Evolutionary conservation across 257 asterid genomes (phyloP).

Genomic region (Voacanga thouarsii): DNA sequence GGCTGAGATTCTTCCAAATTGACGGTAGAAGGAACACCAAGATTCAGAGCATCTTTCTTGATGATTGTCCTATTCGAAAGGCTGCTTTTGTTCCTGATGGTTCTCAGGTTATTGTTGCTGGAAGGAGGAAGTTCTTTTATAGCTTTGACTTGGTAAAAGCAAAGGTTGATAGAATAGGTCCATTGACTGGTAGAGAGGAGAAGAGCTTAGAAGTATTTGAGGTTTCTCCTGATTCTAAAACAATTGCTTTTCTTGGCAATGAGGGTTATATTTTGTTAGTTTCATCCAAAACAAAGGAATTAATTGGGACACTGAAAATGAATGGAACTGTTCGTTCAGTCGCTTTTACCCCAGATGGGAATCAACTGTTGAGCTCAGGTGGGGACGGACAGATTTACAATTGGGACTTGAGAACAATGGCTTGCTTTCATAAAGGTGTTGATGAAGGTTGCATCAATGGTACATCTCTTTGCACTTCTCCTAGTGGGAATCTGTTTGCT

Average conservation of each 20-base stretch:
- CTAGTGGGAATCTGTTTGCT: conserved; percentile 72
- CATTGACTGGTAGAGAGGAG: conserved; percentile 87
- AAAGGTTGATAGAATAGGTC: conserved; percentile 66
- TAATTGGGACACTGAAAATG: conserved; percentile 88
- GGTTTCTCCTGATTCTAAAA: conserved; percentile 84
- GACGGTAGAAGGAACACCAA: conserved; percentile 82
- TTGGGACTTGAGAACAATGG: conserved; percentile 80
- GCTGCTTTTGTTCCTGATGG: conserved; percentile 93
- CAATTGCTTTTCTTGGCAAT: conserved; percentile 83
- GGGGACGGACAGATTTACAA: conserved; percentile 88
- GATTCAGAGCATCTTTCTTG: conserved; percentile 78
- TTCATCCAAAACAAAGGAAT: conserved; percentile 73
- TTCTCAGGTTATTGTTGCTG: conserved; percentile 68
- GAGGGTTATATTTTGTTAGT: conserved; percentile 83
- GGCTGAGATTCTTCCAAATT: conserved; percentile 71
- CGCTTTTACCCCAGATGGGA: conserved; percentile 74
- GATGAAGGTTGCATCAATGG: conserved; percentile 94
- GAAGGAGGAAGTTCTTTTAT: conserved; percentile 87
- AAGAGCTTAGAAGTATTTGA: conserved; percentile 89
- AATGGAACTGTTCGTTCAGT: conserved; percentile 77
- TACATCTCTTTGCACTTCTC: conserved; percentile 64
- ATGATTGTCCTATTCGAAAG: conserved; percentile 73
- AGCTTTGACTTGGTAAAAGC: conserved; percentile 77
- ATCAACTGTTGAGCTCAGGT: conserved; percentile 64
- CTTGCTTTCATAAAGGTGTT: conserved; percentile 74